Base-by-base conservation (phyloP, 2,329 filamentous ascomycete species). In the Pseudocercospora cruenta region DNA sequence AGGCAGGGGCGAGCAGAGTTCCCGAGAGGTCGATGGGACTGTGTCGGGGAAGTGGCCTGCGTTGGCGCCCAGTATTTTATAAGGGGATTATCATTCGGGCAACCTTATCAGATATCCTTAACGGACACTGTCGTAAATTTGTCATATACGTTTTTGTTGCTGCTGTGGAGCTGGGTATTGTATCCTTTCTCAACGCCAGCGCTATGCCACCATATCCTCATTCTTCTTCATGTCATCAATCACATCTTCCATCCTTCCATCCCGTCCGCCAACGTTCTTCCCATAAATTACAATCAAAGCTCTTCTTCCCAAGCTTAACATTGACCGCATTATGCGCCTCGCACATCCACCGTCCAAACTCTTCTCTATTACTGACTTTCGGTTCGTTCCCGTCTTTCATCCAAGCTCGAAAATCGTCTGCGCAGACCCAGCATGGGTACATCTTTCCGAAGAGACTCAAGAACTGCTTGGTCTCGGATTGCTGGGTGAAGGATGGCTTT, bases 391-490 rank as follows among this genome's bases (percentile, higher is more conserved):
- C 82, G 69, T 86, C 85, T 68, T 83, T 84, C 82, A 98, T 90
- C 85, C 94, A 98, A 0, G 78, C 78, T 78, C 90, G 90, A 78
- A 99, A 97, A 77, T 98, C 94, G 67, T 94, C 91, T 36, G 94
- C 95, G 79, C 95, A 99, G 2, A 91, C 87, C 93, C 94, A 97
- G 83, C 95, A 99, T 3, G 95, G 95, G 76, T 99, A 99, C 21
- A 98, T 80, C 71, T 90, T 91, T 26, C 91, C 89, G 78, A 99
- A 96, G 1, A 93, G 84, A 24, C 83, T 82, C 73, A 99, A 85
- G 80, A 99, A 98, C 60, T 87, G 85, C 63, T 84, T 84, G 72
- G 96, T 90, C 72, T 97, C 91, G 31, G 82, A 81, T 77, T 97
- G 93, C 72, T 97, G 87, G 9, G 83, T 79, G 0, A 83, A 78